A percentile compares a stretch with the other conserved stretches of the same genome.
Conservation (phyloP, 192 early-diverging fungal species). For the Podochytrium sp. region DNA sequence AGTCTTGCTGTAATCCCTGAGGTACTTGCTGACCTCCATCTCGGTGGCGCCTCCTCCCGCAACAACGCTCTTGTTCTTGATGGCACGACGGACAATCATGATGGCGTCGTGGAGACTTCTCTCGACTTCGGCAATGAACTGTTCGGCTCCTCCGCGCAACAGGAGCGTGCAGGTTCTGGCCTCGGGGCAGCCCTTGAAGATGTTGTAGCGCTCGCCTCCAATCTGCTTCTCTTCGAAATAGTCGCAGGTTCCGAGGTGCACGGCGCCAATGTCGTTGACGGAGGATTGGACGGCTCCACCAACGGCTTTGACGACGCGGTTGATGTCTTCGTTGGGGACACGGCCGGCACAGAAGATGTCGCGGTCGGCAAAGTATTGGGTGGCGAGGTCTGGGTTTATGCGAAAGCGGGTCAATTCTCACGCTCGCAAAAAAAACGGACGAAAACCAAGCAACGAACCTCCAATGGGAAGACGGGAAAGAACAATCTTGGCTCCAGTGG, state of each 20-base stretch:
- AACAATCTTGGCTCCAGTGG: slow-evolving; percentile 95
- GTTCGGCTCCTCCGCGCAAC: slow-evolving; percentile 96
- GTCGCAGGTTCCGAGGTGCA: slow-evolving; percentile 88
- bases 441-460: slow-evolving; percentile 9
- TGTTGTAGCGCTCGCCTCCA: slow-evolving; percentile 94
- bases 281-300: slow-evolving; percentile 93
- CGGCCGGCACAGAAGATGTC: slow-evolving; percentile 99
- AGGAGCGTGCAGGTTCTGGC: slow-evolving; percentile 96
- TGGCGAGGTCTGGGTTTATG: slow-evolving; percentile 78
- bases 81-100: slow-evolving; percentile 97
- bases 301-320: slow-evolving; percentile 92
- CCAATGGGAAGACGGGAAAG: slow-evolving; percentile 97
- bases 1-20: slow-evolving; percentile 88
- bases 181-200: slow-evolving; percentile 92
- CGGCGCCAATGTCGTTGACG: slow-evolving; percentile 77
- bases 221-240: slow-evolving; percentile 96
- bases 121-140: slow-evolving; percentile 99
- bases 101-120: slow-evolving; percentile 97
- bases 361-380: slow-evolving; percentile 99
- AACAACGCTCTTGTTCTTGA: slow-evolving; percentile 95
- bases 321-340: slow-evolving; percentile 89
- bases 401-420: background rate
- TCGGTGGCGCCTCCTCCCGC: slow-evolving; percentile 98
- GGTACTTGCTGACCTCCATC: slow-evolving; percentile 96
- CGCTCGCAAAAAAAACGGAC: background rate